phyloP scores from a whole-genome alignment of 2,329 filamentous ascomycete genomes.

The Colletotrichum sp. region DNA sequence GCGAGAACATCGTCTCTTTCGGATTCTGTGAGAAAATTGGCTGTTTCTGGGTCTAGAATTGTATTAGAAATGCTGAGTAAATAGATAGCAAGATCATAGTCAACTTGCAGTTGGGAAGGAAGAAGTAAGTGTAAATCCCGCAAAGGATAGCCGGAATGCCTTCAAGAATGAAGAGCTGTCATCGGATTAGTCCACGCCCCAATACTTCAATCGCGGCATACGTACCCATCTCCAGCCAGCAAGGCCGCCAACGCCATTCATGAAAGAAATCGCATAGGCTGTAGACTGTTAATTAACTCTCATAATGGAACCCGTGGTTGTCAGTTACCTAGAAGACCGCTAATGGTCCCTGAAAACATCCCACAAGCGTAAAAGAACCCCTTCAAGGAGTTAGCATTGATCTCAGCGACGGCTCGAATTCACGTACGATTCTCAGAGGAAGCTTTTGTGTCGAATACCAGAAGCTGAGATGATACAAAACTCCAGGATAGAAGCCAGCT shows the following conservation, averaged over 20 bases:
- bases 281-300: not conserved
- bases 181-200: not conserved
- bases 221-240: slow-evolving; percentile 31
- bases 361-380: slow-evolving; percentile 37
- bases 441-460: slow-evolving; percentile 37
- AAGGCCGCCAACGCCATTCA: slow-evolving; percentile 26
- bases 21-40: slow-evolving; percentile 23
- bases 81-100: not conserved
- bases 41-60: slow-evolving; percentile 27
- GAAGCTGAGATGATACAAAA: slow-evolving; percentile 32
- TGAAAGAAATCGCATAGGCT: slow-evolving; percentile 31
- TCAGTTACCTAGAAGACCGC: slow-evolving; percentile 26
- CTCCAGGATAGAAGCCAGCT: slow-evolving; percentile 33
- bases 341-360: slow-evolving; percentile 36
- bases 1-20: slow-evolving; percentile 24
- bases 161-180: slow-evolving; percentile 30
- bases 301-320: too few relatives aligned
- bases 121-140: slow-evolving; percentile 27
- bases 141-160: slow-evolving; percentile 28
- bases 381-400: not conserved
- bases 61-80: not conserved
- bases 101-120: slow-evolving; percentile 26
- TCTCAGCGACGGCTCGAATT: not conserved
- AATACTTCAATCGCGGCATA: not conserved
- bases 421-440: slow-evolving; percentile 31